phyloP scores from a whole-genome alignment of 2,329 filamentous ascomycete genomes.

The Parascedosporium putredinis region DNA sequence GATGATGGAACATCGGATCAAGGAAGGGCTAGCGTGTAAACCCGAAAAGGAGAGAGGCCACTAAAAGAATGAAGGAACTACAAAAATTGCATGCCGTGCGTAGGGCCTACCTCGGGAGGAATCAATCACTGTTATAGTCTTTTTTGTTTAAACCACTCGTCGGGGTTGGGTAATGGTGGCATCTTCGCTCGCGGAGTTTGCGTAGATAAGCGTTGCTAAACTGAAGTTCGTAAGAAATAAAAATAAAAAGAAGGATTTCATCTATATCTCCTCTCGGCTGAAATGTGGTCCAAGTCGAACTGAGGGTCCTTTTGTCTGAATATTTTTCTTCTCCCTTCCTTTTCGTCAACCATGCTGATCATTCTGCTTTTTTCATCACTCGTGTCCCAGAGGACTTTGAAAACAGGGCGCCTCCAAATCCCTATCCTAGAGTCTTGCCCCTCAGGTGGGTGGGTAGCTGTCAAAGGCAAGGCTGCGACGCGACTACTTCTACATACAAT shows the following conservation, averaged over 20 bases:
- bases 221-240: neutral
- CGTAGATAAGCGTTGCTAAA: neutral
- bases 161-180: slow-evolving; percentile 3
- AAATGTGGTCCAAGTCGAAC: no score
- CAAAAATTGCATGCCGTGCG: neutral
- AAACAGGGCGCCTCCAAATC: neutral
- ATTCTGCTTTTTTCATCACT: neutral
- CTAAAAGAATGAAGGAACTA: neutral
- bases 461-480: neutral
- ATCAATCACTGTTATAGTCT: neutral
- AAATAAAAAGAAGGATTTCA: neutral
- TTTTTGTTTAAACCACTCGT: neutral
- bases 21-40: no score
- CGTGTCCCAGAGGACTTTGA: neutral
- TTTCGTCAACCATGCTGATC: neutral
- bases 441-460: neutral
- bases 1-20: no score
- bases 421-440: neutral
- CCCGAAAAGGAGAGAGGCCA: neutral
- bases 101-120: neutral
- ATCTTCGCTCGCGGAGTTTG: neutral
- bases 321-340: neutral
- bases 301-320: neutral
- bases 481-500: neutral
- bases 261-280: neutral